Percentiles rank a stretch among this genome's conserved stretches.
Conservation (phyloP, 2,329 filamentous ascomycete genomes). For the Fusarium praegraminearum region DNA sequence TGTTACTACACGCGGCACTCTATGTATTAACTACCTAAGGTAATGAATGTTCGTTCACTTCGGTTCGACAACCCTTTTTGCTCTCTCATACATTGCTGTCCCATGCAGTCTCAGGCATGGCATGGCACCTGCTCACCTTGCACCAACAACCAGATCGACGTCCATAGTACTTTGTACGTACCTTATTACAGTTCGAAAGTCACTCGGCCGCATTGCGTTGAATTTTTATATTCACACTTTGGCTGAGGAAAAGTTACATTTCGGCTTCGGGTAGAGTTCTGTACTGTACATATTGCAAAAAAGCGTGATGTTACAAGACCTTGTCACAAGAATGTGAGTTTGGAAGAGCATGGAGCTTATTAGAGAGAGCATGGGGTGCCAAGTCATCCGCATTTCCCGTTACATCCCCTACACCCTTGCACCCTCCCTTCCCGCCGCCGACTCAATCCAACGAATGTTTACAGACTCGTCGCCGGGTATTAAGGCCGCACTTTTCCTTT, state of each 20-base stretch:
- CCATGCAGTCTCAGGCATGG: slow-evolving; percentile 8
- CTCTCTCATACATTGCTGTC: slow-evolving; percentile 11
- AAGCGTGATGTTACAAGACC: slow-evolving; percentile 8
- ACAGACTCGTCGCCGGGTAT: slow-evolving; percentile 24
- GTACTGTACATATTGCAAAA: neutral
- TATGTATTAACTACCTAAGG: too few species aligned
- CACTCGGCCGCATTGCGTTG: neutral
- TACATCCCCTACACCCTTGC: slow-evolving; percentile 45
- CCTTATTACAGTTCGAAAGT: slow-evolving; percentile 11
- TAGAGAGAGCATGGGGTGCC: slow-evolving; percentile 38
- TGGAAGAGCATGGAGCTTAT: slow-evolving; percentile 28
- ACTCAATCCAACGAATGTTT: slow-evolving; percentile 32
- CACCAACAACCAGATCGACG: slow-evolving; percentile 28
- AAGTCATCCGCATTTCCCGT: slow-evolving; percentile 49
- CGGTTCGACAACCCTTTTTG: slow-evolving; percentile 23
- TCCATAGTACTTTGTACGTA: slow-evolving; percentile 19
- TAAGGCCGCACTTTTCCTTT: slow-evolving; percentile 25
- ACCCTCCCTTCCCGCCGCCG: slow-evolving; percentile 43
- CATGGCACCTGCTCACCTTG: slow-evolving; percentile 12
- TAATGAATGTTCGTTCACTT: neutral
- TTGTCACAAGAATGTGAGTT: slow-evolving; percentile 27
- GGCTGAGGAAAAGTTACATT: neutral
- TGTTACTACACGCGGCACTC: neutral
- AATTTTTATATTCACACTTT: neutral
- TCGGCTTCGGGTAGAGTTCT: neutral